phyloP scores from a whole-genome alignment of 2,329 filamentous ascomycete genomes.

The Ophiostoma quercus region DNA sequence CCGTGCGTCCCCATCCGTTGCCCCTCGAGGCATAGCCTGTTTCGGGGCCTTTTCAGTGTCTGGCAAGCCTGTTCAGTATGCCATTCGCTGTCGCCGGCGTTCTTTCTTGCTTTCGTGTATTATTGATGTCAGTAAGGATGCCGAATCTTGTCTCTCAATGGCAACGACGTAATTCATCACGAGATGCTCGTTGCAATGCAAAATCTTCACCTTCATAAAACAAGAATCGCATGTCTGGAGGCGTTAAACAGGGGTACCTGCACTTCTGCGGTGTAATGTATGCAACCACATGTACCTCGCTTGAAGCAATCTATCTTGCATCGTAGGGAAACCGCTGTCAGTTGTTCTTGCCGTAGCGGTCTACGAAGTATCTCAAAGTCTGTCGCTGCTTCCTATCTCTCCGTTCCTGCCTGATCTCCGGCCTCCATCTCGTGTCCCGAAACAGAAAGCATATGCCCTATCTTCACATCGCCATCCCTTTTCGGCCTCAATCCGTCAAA shows the following conservation, averaged over 20 bases:
- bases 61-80: neutral
- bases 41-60: neutral
- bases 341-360: neutral
- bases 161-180: neutral
- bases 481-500: slow-evolving; percentile 3
- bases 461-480: slow-evolving; percentile 11
- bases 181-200: neutral
- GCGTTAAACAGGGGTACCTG: neutral
- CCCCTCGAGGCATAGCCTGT: slow-evolving; percentile 3
- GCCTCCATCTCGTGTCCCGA: neutral
- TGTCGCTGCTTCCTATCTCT: neutral
- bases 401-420: slow-evolving; percentile 6
- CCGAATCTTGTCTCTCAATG: neutral
- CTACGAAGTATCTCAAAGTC: too few relatives aligned
- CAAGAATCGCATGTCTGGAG: neutral
- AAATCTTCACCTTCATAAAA: neutral
- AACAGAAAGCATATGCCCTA: neutral
- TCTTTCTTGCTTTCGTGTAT: neutral
- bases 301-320: neutral
- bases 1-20: neutral
- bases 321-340: neutral
- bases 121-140: neutral
- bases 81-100: slow-evolving; percentile 1
- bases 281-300: neutral
- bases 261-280: neutral